phyloP scores from a whole-genome alignment of 257 asterid genomes.

The Voacanga thouarsii region DNA sequence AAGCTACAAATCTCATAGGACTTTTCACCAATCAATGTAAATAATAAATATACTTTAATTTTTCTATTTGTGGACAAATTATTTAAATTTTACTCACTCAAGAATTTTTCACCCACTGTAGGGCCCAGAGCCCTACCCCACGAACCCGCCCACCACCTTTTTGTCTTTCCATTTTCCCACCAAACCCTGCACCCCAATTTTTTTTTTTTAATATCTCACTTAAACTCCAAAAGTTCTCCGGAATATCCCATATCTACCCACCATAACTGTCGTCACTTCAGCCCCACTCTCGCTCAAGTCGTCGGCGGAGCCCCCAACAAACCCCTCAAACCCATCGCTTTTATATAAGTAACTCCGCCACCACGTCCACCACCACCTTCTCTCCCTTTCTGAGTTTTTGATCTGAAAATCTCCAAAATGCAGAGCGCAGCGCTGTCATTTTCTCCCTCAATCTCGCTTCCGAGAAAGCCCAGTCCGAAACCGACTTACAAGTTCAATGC shows the following conservation, averaged over 20 bases:
- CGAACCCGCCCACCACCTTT: not conserved
- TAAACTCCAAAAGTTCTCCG: conserved; percentile 2
- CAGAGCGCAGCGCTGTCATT: conserved; percentile 60
- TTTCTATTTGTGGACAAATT: too few relatives aligned
- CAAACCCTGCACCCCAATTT: conserved; percentile 7
- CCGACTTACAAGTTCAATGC: conserved; percentile 19
- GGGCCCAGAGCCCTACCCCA: not conserved
- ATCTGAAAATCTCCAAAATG: conserved; percentile 36
- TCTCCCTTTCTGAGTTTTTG: not conserved
- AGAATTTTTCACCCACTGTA: not conserved
- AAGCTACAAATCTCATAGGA: too few relatives aligned
- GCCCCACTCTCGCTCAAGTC: conserved; percentile 20
- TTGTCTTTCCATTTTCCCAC: not conserved
- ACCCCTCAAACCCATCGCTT: not conserved
- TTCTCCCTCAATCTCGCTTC: conserved; percentile 42
- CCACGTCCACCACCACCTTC: not conserved
- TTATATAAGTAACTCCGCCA: not conserved
- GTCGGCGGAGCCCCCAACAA: conserved; percentile 32
- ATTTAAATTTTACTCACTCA: too few relatives aligned
- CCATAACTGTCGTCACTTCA: conserved; percentile 8
- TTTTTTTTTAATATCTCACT: not conserved
- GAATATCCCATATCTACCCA: not conserved
- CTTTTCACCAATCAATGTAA: too few relatives aligned
- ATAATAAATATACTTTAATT: too few relatives aligned
- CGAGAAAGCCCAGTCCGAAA: conserved; percentile 25